phyloP scores from a whole-genome alignment of 2,329 filamentous ascomycete species.

The Zarea fungicola region DNA sequence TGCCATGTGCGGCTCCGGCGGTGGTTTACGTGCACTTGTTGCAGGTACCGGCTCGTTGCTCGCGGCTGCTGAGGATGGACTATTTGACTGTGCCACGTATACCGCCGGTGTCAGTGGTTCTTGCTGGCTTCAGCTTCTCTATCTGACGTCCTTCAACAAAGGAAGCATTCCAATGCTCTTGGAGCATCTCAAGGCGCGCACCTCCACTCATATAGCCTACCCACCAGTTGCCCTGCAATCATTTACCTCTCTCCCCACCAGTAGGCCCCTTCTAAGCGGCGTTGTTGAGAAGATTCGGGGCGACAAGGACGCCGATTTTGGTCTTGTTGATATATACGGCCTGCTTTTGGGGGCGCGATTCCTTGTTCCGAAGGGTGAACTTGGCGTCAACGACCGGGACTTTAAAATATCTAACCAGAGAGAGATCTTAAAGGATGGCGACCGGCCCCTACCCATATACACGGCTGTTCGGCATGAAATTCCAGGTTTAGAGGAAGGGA shows the following conservation, averaged over 20 bases:
- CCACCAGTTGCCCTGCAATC: conserved; percentile 78
- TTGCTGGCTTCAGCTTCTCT: conserved; percentile 90
- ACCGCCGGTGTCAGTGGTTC: conserved; percentile 93
- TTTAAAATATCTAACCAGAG: conserved; percentile 89
- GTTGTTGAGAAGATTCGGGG: conserved; percentile 89
- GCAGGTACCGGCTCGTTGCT: conserved; percentile 85
- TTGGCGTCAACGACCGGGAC: conserved; percentile 66
- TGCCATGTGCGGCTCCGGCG: conserved; percentile 90
- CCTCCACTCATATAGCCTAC: conserved; percentile 87
- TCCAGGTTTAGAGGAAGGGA: conserved; percentile 49
- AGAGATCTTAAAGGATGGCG: conserved; percentile 67
- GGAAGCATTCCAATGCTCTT: conserved; percentile 66
- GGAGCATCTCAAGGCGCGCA: conserved; percentile 77
- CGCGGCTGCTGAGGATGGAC: conserved; percentile 75
- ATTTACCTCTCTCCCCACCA: conserved; percentile 83
- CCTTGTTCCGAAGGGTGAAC: conserved; percentile 75
- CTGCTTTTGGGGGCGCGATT: conserved; percentile 77
- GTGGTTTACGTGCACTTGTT: conserved; percentile 82
- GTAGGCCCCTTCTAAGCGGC: conserved; percentile 82
- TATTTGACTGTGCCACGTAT: conserved; percentile 93
- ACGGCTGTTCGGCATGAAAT: conserved; percentile 95
- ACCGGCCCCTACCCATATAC: conserved; percentile 88
- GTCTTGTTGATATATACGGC: conserved; percentile 90
- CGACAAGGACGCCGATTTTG: conserved; percentile 65
- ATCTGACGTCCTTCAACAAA: conserved; percentile 65